Base-by-base conservation (phyloP, 2,329 filamentous ascomycete genomes). In the Dactylellina parvicollis region DNA sequence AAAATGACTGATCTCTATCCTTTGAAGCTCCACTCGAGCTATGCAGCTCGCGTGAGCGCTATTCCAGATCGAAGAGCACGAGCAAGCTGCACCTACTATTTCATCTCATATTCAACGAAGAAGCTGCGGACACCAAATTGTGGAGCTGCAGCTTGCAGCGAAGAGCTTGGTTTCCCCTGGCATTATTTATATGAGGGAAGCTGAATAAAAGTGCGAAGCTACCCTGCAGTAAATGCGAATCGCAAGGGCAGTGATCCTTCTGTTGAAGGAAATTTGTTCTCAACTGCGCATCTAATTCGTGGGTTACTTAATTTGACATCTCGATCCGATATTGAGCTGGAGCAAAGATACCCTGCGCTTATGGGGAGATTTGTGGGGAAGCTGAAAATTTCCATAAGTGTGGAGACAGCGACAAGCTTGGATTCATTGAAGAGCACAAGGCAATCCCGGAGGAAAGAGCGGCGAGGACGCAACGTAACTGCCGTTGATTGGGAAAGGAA, bases 31-130 rank as follows among this genome's bases (percentile, higher is more conserved):
- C 32, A 42, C 52, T 56, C 34, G 18, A 36, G 50, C 32, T 57
- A 20, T 9, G 32, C 12, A 14, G 55, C 34, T 67, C 22, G 22
- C 42, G 52, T 59, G 52, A 67, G 44, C 54, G 52, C 34, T 52
- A 59, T 59, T 18, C 62, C 40, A 4, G 42, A 52, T 57, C 22
- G 12, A 36, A 52, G 7, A 3, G 24, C 18, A 16, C 28, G 28
- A 18, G 47, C 22, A 42, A 20, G 30, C 26, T 42, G 7, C 40
- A 20, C 40, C 40, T n/a, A 32, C 30, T 32, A 38, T 9, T 9
- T 38, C 34, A 38, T 5, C 12, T 38, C 16, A 14, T 46, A 46
- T 50, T 50, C 9, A 20, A 22, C 46, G 20, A 50, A 34, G 38
- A 9, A 42, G 38, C 8, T 30, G 18, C 47, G 4, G 22, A 55